These are phyloP conservation scores for Populus tremula DNA, from an alignment of 345 rosid genomes.

Conservation along the genomic window DNA sequence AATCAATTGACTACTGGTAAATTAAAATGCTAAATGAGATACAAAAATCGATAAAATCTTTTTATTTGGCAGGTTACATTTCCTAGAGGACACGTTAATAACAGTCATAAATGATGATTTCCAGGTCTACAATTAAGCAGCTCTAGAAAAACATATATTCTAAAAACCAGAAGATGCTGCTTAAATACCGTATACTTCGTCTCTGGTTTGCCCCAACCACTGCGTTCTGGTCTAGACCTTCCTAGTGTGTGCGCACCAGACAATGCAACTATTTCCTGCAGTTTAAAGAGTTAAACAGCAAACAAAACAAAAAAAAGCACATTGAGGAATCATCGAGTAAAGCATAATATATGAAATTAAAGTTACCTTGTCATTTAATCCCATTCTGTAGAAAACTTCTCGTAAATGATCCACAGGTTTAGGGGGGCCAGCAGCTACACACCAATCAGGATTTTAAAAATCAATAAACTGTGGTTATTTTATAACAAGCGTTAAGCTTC, in stretches of 20 bases:
- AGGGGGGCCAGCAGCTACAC: constrained; percentile 84
- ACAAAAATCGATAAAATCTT: neutral
- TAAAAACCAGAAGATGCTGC: neutral
- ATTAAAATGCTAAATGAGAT: neutral
- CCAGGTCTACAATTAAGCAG: neutral
- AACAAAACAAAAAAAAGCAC: neutral
- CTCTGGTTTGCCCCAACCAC: constrained; percentile 96
- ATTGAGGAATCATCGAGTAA: neutral
- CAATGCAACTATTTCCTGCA: constrained; percentile 87
- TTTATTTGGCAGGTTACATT: neutral
- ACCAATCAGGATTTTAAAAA: constrained; percentile 9
- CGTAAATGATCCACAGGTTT: constrained; percentile 81
- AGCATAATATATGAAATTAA: neutral
- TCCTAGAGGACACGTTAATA: neutral
- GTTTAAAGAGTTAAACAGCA: constrained; percentile 8
- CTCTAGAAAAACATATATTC: neutral
- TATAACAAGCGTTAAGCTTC: neutral
- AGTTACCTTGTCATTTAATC: constrained; percentile 75
- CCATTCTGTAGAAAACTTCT: constrained; percentile 89
- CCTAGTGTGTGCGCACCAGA: constrained; percentile 98
- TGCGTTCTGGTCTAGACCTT: constrained; percentile 90
- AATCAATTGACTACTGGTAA: neutral
- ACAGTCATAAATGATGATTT: neutral
- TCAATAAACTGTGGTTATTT: neutral
- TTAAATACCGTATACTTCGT: constrained; percentile 82